These are phyloP conservation scores for Trypanosoma rangeli DNA, from an alignment of 208 protist species.

Conservation along the genomic window DNA sequence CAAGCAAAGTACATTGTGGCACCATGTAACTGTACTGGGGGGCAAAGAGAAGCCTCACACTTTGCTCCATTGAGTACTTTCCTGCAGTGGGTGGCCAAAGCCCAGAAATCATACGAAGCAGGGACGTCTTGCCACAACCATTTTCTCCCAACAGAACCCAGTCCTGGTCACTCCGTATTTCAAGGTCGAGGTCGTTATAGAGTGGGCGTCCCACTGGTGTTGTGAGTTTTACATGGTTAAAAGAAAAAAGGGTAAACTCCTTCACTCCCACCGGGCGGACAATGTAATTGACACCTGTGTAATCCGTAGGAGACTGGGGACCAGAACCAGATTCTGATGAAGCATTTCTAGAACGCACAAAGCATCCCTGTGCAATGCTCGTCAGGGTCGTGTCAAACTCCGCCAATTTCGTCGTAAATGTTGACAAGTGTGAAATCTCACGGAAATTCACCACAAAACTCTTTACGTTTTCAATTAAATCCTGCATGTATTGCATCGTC, in stretches of 20 bases:
- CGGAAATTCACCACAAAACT: constrained; percentile 87
- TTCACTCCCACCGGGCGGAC: constrained; percentile 20
- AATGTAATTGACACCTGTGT: constrained; percentile 30
- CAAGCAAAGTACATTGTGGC: constrained; percentile 77
- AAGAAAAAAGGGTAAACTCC: constrained; percentile 29
- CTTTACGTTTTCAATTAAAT: constrained; percentile 81
- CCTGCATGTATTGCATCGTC: constrained; percentile 77
- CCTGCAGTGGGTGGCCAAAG: constrained; percentile 73
- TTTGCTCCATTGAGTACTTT: constrained; percentile 38
- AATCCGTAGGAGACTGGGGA: constrained; percentile 30
- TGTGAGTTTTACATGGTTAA: constrained; percentile 63
- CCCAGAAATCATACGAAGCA: constrained; percentile 80
- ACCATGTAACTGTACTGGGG: constrained; percentile 86
- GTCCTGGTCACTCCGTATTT: constrained; percentile 62
- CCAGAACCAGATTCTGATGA: neutral
- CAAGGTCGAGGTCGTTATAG: constrained; percentile 53
- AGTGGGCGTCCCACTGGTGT: constrained; percentile 67
- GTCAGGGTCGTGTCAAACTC: constrained; percentile 79
- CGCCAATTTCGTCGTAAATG: constrained; percentile 73
- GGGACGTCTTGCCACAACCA: constrained; percentile 83
- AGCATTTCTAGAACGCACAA: constrained; percentile 35
- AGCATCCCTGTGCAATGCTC: constrained; percentile 68
- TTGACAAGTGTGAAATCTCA: constrained; percentile 80
- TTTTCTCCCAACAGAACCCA: constrained; percentile 87
- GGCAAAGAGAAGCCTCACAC: constrained; percentile 59